A percentile compares a stretch with the other conserved stretches of the same genome.
These are phyloP conservation scores for Yamadazyma akitaensis DNA, from an alignment of 805 yeast species.

Conservation along the genomic window DNA sequence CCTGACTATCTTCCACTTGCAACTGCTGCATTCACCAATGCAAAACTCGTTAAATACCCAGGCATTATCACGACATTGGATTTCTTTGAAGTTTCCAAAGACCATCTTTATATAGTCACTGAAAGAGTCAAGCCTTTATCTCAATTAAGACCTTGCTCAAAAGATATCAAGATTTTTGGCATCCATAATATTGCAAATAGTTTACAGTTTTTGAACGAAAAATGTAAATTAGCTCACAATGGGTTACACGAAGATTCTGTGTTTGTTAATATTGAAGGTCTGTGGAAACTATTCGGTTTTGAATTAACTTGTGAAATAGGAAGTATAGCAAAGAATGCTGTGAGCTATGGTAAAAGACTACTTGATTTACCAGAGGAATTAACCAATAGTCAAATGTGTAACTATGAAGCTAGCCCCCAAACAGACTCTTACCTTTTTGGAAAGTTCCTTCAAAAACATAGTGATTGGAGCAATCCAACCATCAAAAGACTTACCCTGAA, in stretches of 20 bases:
- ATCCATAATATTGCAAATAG: conserved; percentile 53
- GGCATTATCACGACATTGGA: conserved; percentile 65
- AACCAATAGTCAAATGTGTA: conserved; percentile 40
- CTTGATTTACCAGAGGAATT: conserved; percentile 49
- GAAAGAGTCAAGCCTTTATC: conserved; percentile 63
- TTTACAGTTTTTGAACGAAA: conserved; percentile 54
- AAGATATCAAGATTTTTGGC: conserved; percentile 49
- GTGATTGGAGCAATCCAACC: conserved; percentile 5
- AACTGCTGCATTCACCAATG: conserved; percentile 37
- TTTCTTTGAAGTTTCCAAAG: conserved; percentile 57
- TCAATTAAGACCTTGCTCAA: conserved; percentile 19
- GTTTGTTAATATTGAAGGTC: conserved; percentile 65
- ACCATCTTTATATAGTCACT: conserved; percentile 55
- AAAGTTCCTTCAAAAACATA: conserved; percentile 37
- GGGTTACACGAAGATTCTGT: conserved; percentile 54
- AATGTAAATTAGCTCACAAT: conserved; percentile 61
- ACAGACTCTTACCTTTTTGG: conserved; percentile 69
- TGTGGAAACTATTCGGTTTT: conserved; percentile 82
- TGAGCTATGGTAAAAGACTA: conserved; percentile 19
- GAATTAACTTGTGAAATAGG: conserved; percentile 56
- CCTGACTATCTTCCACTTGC: conserved; percentile 32
- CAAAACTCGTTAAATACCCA: conserved; percentile 63
- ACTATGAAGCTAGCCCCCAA: conserved; percentile 37
- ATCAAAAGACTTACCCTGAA: conserved; percentile 33
- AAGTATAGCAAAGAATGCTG: conserved; percentile 16